Evolutionary conservation across 495 filamentous ascomycete genomes (phyloP), one percentile per base, ranked within the genome.

Genomic region (Aspergillus egyptiacus): DNA sequence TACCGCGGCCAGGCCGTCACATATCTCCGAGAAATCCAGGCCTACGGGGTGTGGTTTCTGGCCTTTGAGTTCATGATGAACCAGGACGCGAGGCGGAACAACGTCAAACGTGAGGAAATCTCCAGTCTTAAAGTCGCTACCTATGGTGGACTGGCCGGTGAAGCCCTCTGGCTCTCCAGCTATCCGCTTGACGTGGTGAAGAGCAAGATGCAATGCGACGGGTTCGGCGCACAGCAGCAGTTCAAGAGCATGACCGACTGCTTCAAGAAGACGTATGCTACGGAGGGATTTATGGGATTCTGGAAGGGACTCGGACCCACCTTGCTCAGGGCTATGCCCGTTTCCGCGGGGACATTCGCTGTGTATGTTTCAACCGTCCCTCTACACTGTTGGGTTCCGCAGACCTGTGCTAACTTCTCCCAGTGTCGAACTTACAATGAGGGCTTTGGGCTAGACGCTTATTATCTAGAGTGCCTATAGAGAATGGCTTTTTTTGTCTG

Each of bases 261-360:
- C 71, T 95, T 96, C 67, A 74, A 70, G 55, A 84, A 96, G 79
- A 89, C 84, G 19, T 95, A 78, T 70, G 69, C 77, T 38, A 71
- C 67, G 18, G 90, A 95, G 66, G 93, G 93, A 4, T 51, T 80
- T 53, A 71, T 81, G 35, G 94, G 90, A 4, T 97, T 98, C 73
- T 97, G 91, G 91, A 95, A 86, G 77, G 93, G 94, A 11, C 78
- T 98, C 48, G 89, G 78, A 6, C 93, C 93, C n/a, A 97, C 93
- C 50, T 65, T 96, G 62, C 67, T 95, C 66, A 88, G 93, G 63
- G 94, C 93, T 37, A 94, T 97, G 94, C 93, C 93, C 19, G 94
- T 98, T 23, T 91, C 86, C 58, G 93, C 93, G 17, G 91, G 91
- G 37, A 98, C 93, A 33, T 98, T 98, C 76, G 87, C 87, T 52